Base-by-base conservation (phyloP, 495 filamentous ascomycete species). In the Podospora comata region DNA sequence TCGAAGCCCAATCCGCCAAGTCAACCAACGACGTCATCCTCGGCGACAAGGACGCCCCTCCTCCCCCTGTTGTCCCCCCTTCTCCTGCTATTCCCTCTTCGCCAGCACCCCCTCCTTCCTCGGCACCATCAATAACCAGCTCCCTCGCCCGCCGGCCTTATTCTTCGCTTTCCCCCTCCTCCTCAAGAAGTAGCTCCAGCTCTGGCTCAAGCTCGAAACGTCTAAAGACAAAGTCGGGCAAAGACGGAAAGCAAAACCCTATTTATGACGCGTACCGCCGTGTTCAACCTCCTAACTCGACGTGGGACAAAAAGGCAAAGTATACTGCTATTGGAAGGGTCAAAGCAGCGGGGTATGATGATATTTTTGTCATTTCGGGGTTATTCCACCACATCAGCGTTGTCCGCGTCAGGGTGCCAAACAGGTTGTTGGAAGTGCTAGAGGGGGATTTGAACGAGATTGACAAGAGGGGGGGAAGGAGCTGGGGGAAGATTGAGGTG, bases 331-430 rank as follows among this genome's bases (percentile, higher is more conserved):
- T 96, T 73, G 93, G 93, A 4, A 88, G 86, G 78, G 78, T 78
- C 3, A 59, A 54, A 7, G 79, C 78, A 11, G 73, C 64, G 3
- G 76, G 71, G 27, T 83, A 80, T 70, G 82, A 86, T 70, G 83
- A 97, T 84, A 85, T 96, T 54, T 97, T 92, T 78, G 86, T 97
- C 73, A 72, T 96, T 61, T 93, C 90, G 60, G 86, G 88, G 3
- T 80, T 97, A 62, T 92, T 93, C 76, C 92, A 96, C 76, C 93
- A 97, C 68, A 77, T 96, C 54, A 86, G 86, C 65, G 85, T 97
- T 60, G 71, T 96, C 57, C 85, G 91, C 64, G 84, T 94, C 28
- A 86, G 90, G 30, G 86, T 97, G 60, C 92, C 93, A 66, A 78
- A 79, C 20, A 77, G 80, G 18, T 87, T 96, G 68, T 77, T 94